Base-by-base conservation (phyloP, 78 protist species). In the Dictyostelium capitatum region DNA sequence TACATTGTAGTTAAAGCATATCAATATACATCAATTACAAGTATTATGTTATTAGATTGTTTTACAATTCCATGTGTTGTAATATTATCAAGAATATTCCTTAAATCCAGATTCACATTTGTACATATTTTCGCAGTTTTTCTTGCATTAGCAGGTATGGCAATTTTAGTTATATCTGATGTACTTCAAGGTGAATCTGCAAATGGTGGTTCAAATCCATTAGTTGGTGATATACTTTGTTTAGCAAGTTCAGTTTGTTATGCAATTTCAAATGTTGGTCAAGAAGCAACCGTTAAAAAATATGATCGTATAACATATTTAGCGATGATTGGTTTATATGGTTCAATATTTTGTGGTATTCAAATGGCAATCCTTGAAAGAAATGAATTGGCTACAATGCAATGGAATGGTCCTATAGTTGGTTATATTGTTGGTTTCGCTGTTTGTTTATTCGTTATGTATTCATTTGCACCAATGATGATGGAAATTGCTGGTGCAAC, bases 201-300 rank as follows among this genome's bases (percentile, higher is more conserved):
- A 5, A 73, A 65, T 69, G 96, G 85, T 11, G 96, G 84, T 6
- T 6, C 80, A 12, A 62, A 89, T 51, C 94, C 89, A 20, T 43
- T 90, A 56, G 51, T 95, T 25, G 97, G 97, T 59, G 97, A 97
- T 72, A 12, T 95, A 25, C 69, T 93, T 10, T 37, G 73, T 43
- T 70, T 97, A 1, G 72, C 77, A 15, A 79, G 91, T 5, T 87
- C 95, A 6, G 47, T 75, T 6, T 65, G 90, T 25, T 97, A 97
- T 47, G 97, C 95, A 9, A 89, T 95, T 12, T 94, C 97, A 23
- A 97, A 97, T 37, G 96, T 96, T 11, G 90, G 91, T 3, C 98
- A 97, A 53, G 98, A 97, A 28, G 69, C 67, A 15, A 72, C 89
- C 20, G 92, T 95, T 8, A 96, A 89, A 69, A 89, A 83, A 43